Base-by-base conservation (phyloP, 805 yeast species). In the Kockiozyma suomiensis region DNA sequence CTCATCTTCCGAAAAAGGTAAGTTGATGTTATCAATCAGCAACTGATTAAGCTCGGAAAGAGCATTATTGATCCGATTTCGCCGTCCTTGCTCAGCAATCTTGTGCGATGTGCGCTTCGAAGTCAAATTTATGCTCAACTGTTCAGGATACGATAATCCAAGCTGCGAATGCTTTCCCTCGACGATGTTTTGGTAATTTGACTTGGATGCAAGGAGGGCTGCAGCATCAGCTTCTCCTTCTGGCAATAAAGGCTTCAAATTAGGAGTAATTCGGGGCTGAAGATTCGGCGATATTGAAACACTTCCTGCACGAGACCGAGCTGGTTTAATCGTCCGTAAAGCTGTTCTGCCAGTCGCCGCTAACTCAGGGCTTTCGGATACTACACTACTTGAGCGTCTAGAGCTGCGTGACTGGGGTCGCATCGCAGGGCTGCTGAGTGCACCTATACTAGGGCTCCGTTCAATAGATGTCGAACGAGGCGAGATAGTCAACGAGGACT, bases 41-140 rank as follows among this genome's bases (percentile, higher is more conserved):
- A 90, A 74, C 8, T 77, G 68, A 7, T 86, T 85, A 59, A 93
- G 76, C 45, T 89, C 96, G 46, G 83, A 84, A 32, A 93, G 85
- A 0, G 97, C 98, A 57, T 79, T 76, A 72, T 94, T 94, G 86
- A 93, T 87, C 64, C 99, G 79, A 72, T 93, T 92, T 68, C 99
- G 82, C 54, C 99, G 81, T 15, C 97, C 98, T 74, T 94, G 97
- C 74, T 93, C 99, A 0, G 99, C 98, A 15, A 90, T 80, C 72
- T 93, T 92, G 74, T 93, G 99, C 43, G 83, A 82, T 1, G 87
- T 82, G 68, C 86, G 85, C 71, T 87, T 86, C 28, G 75, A 71
- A 23, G 76, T 72, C 54, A 77, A 61, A 45, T 75, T 76, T 5
- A 72, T 69, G 32, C 73, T 67, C 50, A 76, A 63, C 10, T 76